phyloP scores from a whole-genome alignment of 257 asterid genomes.

The Hygrophila difformis region DNA sequence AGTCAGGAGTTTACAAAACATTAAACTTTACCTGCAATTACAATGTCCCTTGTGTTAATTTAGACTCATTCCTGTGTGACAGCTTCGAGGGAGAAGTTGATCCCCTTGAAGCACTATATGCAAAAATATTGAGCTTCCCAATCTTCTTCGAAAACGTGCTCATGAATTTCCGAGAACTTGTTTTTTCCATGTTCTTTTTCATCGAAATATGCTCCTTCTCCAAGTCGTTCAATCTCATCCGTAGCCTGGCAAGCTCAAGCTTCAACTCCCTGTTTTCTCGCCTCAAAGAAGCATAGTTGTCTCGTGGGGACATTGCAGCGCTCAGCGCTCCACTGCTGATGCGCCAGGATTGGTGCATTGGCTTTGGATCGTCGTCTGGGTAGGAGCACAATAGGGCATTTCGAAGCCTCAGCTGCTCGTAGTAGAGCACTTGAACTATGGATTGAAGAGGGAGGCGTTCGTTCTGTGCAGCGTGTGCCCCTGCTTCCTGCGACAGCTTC shows the following conservation, averaged over 20 bases:
- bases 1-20: slow-evolving; percentile 5
- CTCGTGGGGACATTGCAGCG: slow-evolving; percentile 85
- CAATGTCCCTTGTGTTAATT: slow-evolving; percentile 40
- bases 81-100: slow-evolving; percentile 59
- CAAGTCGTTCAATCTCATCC: slow-evolving; percentile 91
- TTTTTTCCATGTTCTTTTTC: slow-evolving; percentile 76
- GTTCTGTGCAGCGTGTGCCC: slow-evolving; percentile 94
- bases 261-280: slow-evolving; percentile 86
- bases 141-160: slow-evolving; percentile 51
- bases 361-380: slow-evolving; percentile 72
- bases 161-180: slow-evolving; percentile 52
- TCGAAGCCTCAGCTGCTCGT: slow-evolving; percentile 82
- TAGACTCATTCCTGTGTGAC: slow-evolving; percentile 49
- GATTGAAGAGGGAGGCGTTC: slow-evolving; percentile 96
- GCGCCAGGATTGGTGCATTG: slow-evolving; percentile 75
- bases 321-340: slow-evolving; percentile 82
- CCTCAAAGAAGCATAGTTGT: slow-evolving; percentile 86
- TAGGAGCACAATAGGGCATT: slow-evolving; percentile 61
- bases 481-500: slow-evolving; percentile 81
- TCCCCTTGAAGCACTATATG: slow-evolving; percentile 48
- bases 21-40: slow-evolving; percentile 5
- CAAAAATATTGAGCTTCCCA: slow-evolving; percentile 53
- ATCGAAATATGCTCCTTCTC: slow-evolving; percentile 86
- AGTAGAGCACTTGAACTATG: slow-evolving; percentile 86
- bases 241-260: slow-evolving; percentile 78